phyloP scores from a whole-genome alignment of 192 early-diverging fungal species.

The Coemansia sp. region DNA sequence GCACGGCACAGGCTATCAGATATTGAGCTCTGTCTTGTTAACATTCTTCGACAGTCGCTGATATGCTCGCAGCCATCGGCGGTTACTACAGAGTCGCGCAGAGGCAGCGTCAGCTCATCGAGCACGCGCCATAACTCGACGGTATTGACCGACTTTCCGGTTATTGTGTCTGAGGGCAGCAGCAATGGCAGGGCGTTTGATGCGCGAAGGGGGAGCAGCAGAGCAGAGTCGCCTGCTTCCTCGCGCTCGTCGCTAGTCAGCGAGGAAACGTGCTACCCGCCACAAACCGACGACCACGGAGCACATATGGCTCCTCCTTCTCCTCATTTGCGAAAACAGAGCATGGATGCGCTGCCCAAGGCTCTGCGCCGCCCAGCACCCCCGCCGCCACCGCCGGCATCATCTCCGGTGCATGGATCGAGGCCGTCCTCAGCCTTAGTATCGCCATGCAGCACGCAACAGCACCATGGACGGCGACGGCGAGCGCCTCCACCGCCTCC shows the following conservation, averaged over 20 bases:
- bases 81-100: conserved; percentile 10
- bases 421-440: background rate
- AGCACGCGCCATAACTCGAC: conserved; percentile 46
- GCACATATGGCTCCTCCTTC: background rate
- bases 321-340: background rate
- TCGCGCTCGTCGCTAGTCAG: conserved; percentile 44
- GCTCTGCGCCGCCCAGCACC: conserved; percentile 20
- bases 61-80: conserved; percentile 28
- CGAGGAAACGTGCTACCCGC: conserved; percentile 45
- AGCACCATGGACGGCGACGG: conserved; percentile 16
- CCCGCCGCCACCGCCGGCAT: conserved; percentile 21
- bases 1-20: conserved; percentile 47
- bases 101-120: conserved; percentile 33
- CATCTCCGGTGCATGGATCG: background rate
- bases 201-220: background rate
- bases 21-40: conserved; percentile 54
- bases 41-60: conserved; percentile 46
- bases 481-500: conserved; percentile 45
- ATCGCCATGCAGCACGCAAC: background rate
- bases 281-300: conserved; percentile 8
- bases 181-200: conserved; percentile 7
- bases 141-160: conserved; percentile 12
- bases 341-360: conserved; percentile 1
- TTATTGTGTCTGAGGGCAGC: background rate
- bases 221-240: conserved; percentile 34